Conservation (phyloP, 768 basidiomycete genomes). For the Trametes cingulata region DNA sequence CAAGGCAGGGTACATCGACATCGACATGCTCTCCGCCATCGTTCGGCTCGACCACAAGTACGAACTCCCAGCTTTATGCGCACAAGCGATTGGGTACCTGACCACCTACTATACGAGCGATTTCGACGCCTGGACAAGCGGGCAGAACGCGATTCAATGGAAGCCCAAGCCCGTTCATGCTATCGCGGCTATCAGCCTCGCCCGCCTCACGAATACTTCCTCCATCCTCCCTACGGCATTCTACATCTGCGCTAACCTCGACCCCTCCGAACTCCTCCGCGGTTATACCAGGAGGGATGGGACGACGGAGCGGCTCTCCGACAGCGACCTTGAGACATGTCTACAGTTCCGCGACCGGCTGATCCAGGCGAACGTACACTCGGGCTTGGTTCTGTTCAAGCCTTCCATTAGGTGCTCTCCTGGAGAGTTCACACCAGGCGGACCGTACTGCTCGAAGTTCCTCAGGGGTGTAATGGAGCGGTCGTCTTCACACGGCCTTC, state of each 20-base stretch:
- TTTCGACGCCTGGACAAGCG: background rate
- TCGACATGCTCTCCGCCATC: background rate
- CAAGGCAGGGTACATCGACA: background rate
- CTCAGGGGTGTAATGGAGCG: too few relatives aligned
- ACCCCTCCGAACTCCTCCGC: background rate
- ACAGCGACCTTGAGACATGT: background rate
- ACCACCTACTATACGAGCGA: constrained; percentile 1
- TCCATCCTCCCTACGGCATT: constrained; percentile 13
- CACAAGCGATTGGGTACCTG: background rate
- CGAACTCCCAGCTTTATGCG: background rate
- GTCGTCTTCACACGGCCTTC: too few relatives aligned
- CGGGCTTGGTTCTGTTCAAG: background rate
- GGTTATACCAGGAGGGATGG: constrained; percentile 1
- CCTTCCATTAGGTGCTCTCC: too few relatives aligned
- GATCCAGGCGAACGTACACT: background rate
- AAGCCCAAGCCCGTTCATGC: background rate
- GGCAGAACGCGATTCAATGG: background rate
- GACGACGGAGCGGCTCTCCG: background rate
- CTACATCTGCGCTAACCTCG: background rate
- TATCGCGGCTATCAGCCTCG: constrained; percentile 4
- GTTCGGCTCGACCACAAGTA: constrained; percentile 15
- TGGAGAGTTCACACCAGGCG: too few relatives aligned
- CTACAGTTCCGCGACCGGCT: background rate
- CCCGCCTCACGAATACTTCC: constrained; percentile 10
- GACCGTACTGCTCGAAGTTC: too few relatives aligned